Base-by-base conservation (phyloP, 495 filamentous ascomycete species). In the Neurospora tetraspora region DNA sequence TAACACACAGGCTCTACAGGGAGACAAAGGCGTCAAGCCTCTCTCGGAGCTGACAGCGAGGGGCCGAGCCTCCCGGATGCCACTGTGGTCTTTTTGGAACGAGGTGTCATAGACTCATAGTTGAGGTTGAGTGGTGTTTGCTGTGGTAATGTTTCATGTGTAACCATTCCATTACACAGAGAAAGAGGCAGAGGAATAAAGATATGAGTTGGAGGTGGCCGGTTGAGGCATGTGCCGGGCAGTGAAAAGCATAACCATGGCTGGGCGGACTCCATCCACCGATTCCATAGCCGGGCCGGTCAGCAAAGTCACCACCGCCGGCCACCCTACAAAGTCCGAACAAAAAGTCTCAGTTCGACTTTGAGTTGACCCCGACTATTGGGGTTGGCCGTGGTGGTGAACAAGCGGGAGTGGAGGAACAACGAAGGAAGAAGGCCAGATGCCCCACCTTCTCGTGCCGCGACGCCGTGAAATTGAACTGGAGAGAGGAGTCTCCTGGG, bases 381-480 rank as follows among this genome's bases (percentile, higher is more conserved):
- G 36, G 27, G 27, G 39, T n/a, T 69, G 37, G n/a, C 39, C 39
- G 38, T 40, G 34, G 39, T 59, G 47, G 47, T 59, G 23, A 59
- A 23, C 47, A 59, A 27, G 47, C 47, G 47, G 47, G 23, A 59
- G 20, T 59, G 23, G 40, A 43, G 40, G 40, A 43, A 43, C 16
- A 43, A n/a, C 2, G 6, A 39, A 71, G 27, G 37, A 73, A 53
- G 42, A 45, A 59, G 47, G 53, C 14, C 53, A 34, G 12, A 16
- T 39, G 37, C 71, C 73, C 76, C 77, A 72, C 71, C 53, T 18
- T 34, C 27, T 68, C 71, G 71, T 78, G 75, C 74, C 73, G 77
- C 74, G 72, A 79, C 74, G 65, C 71, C 72, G 73, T 77, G 39
- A 76, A 77, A 77, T 77, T 77, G 74, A 74, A 18, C 53, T 61